Conservation (phyloP, 2,329 filamentous ascomycete genomes). For the Elsinoe fawcettii region DNA sequence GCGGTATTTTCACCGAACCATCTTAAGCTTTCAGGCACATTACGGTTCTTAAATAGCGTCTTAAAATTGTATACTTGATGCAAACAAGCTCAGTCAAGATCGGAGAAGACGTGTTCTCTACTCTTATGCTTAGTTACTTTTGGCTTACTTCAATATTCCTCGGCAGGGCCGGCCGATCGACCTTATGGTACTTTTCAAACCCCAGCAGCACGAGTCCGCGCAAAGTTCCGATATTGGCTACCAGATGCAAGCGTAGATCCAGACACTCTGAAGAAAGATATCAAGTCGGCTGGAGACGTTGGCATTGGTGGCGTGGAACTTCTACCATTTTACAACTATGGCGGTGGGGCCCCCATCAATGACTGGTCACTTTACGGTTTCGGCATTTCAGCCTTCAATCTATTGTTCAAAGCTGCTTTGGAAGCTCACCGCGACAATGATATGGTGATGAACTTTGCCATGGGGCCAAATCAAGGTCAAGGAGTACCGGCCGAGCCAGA, state of each 20-base stretch:
- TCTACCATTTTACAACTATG: conserved; percentile 35
- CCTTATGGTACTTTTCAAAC: conserved; percentile 25
- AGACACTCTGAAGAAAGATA: conserved; percentile 26
- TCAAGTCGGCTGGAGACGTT: conserved; percentile 26
- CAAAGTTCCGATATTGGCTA: conserved; percentile 34
- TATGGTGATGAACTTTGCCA: conserved; percentile 39
- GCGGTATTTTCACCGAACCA: no score
- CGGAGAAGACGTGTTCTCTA: not conserved
- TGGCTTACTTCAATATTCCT: not conserved
- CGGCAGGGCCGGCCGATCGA: not conserved
- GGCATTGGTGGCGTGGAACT: conserved; percentile 36
- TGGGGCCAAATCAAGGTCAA: conserved; percentile 43
- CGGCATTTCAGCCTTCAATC: conserved; percentile 31
- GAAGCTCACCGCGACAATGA: conserved; percentile 31
- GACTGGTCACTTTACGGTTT: conserved; percentile 37
- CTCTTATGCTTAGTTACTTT: not conserved
- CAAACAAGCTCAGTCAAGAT: no score
- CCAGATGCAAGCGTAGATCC: conserved; percentile 32
- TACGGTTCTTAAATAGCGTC: no score
- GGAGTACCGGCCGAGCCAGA: conserved; percentile 36
- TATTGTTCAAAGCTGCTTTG: conserved; percentile 25
- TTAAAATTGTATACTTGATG: no score
- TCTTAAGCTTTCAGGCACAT: no score
- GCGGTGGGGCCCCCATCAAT: conserved; percentile 22
- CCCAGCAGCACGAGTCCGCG: conserved; percentile 26